These are phyloP conservation scores for Beauveria sp. DNA, from an alignment of 2,329 filamentous ascomycete species.

Conservation along the genomic window DNA sequence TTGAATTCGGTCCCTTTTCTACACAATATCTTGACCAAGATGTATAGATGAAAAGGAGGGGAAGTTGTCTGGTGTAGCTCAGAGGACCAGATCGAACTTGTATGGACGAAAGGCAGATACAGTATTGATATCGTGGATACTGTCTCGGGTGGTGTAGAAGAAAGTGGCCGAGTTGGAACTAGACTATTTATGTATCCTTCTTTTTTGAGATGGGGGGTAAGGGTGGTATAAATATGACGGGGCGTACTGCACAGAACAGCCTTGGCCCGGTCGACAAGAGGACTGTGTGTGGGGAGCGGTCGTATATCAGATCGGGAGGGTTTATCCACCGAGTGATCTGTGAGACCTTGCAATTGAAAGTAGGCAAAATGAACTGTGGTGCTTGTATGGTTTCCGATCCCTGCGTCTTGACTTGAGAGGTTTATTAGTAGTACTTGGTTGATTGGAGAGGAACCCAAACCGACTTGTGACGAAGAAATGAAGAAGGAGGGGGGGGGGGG, in stretches of 20 bases:
- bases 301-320: conserved; percentile 9
- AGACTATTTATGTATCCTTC: neutral
- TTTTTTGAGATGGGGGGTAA: conserved; percentile 18
- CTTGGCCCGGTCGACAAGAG: neutral
- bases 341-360: neutral
- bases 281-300: neutral
- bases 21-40: neutral
- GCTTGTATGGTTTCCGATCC: neutral
- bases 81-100: neutral
- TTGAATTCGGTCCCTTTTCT: neutral
- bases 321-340: conserved; percentile 10
- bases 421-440: neutral
- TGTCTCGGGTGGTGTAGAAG: neutral
- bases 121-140: neutral
- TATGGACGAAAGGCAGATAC: neutral
- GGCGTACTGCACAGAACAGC: neutral
- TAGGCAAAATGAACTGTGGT: neutral
- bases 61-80: neutral
- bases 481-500: conserved; percentile 1
- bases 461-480: conserved; percentile 8
- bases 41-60: neutral
- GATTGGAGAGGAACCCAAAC: conserved; percentile 1
- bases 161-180: neutral
- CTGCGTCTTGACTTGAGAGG: neutral
- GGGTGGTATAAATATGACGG: conserved; percentile 7